Percentiles rank a stretch among this genome's conserved stretches.
phyloP scores from a whole-genome alignment of 2,329 filamentous ascomycete species.

The Penicillium olsonii region DNA sequence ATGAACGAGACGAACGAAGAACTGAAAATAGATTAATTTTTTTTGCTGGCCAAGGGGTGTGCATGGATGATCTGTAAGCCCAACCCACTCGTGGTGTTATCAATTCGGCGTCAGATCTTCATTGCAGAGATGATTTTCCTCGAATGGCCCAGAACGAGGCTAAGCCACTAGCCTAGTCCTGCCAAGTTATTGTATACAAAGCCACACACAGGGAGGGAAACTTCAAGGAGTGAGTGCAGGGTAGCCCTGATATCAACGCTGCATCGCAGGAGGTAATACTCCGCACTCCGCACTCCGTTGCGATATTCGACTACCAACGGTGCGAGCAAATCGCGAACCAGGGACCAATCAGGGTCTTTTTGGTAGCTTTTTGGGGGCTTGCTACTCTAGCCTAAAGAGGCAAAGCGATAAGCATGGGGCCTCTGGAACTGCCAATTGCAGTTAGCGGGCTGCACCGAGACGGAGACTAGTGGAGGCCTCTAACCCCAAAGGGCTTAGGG shows the following conservation, averaged over 20 bases:
- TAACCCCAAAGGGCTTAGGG: conserved; percentile 11
- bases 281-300: background rate
- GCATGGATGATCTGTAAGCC: conserved; percentile 5
- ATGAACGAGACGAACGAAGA: background rate
- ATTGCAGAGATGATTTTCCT: conserved; percentile 1
- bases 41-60: conserved; percentile 2
- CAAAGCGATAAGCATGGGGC: conserved; percentile 19
- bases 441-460: conserved; percentile 2
- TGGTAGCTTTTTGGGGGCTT: background rate
- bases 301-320: background rate
- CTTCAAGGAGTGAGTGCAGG: too few species aligned
- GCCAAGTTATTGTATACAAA: background rate
- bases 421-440: conserved; percentile 1
- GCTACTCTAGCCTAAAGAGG: background rate
- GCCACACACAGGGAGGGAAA: background rate
- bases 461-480: background rate
- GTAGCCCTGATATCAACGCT: too few species aligned
- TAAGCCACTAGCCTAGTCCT: conserved; percentile 3
- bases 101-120: conserved; percentile 4
- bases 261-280: background rate
- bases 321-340: background rate
- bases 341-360: background rate
- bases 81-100: conserved; percentile 4
- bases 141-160: background rate
- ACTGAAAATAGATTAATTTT: background rate